Evolutionary conservation across 2,329 filamentous ascomycete species (phyloP), one percentile per base, ranked within the genome.

Genomic region (Talaromyces rugulosus): DNA sequence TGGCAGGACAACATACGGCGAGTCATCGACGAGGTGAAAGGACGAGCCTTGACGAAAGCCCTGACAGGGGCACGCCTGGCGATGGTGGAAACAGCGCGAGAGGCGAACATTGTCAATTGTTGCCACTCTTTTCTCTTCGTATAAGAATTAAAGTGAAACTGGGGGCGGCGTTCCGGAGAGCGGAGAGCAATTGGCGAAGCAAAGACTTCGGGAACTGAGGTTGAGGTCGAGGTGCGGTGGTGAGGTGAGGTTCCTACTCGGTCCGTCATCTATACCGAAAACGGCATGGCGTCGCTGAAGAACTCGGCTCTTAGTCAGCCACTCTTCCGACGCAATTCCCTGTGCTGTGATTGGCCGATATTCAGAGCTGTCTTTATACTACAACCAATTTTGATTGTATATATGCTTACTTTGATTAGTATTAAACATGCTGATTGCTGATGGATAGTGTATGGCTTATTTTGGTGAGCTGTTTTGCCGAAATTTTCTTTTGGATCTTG

Each of bases 71-170:
- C 73, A 70, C 78, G 79, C 74, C 77, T 75, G 60, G 76, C 79
- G 66, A 80, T 72, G 69, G 75, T 73, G 71, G 77, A 76, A 68
- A 74, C 78, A 69, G 77, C 76, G 70, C 77, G 79, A 73, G 77
- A 77, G 67, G 76, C 74, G 74, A 79, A 81, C 80, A 80, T 81
- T 73, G 18, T 47, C 44, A 6, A 9, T 53, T 47, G 71, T 74
- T 71, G 23, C 70, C 71, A 68, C 68, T 56, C 18, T 53, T 51
- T 31, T 31, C 50, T 30, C 27, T 28, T 53, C 50, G 28, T 16
- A 30, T 31, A 53, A 23, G 27, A 53, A 53, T 53, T 23, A 27
- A 53, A 53, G 16, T 12, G 50, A 28, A 30, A 53, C 5, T 7
- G 7, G 27, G 11, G 50, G 50, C 28, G 50, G 14, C 50, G 50